These are phyloP conservation scores for Aspergillus sp. DNA, from an alignment of 2,329 filamentous ascomycete genomes.

Conservation along the genomic window DNA sequence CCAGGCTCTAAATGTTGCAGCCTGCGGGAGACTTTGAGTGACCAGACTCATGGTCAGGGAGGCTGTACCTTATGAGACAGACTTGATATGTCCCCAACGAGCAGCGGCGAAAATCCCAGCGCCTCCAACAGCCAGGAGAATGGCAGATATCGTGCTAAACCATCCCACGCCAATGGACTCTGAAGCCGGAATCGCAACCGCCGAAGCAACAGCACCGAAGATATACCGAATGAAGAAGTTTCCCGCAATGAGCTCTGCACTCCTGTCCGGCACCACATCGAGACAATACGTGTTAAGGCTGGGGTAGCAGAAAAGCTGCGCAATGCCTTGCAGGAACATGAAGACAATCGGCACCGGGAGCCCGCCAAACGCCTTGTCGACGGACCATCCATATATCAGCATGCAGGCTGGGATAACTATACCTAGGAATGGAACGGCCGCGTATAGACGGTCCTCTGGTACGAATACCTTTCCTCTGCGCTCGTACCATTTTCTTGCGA, in stretches of 20 bases:
- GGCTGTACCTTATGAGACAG: no score
- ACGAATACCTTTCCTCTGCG: constrained; percentile 59
- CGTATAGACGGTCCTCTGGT: constrained; percentile 67
- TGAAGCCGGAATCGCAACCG: constrained; percentile 72
- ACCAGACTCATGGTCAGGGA: no score
- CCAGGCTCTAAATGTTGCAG: no score
- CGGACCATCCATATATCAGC: constrained; percentile 67
- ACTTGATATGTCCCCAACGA: neutral
- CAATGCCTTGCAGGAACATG: constrained; percentile 73
- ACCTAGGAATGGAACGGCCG: constrained; percentile 58
- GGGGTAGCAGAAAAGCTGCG: constrained; percentile 74
- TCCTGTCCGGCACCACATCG: constrained; percentile 71
- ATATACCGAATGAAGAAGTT: constrained; percentile 79
- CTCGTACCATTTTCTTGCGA: constrained; percentile 64
- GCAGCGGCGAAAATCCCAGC: neutral
- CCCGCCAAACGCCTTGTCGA: constrained; percentile 56
- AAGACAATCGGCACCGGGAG: constrained; percentile 64
- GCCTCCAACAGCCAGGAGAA: neutral
- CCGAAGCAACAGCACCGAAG: constrained; percentile 69
- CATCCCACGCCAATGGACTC: constrained; percentile 74
- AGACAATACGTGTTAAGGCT: constrained; percentile 77
- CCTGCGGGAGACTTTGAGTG: no score
- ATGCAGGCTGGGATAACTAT: constrained; percentile 61
- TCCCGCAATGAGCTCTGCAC: constrained; percentile 73
- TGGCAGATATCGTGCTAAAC: constrained; percentile 70